Conservation (phyloP, 345 rosid genomes). For the sweet orange (Citrus sinensis) region DVS_A1.0 CM039163.1:46031501-46032000, state of each 20-base stretch:
- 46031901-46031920: not conserved
- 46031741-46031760: not conserved
- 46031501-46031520: conserved; percentile 8
- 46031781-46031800: too few relatives aligned
- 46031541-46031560: not conserved
- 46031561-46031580: not conserved
- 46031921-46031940: not conserved
- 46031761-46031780: not conserved
- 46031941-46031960: not conserved
- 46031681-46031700: not conserved
- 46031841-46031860: too few relatives aligned
- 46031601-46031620: not conserved
- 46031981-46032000: not conserved
- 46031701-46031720: not conserved
- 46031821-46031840: too few relatives aligned
- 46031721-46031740: not conserved
- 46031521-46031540: not conserved
- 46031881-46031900: too few relatives aligned
- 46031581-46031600: not conserved
- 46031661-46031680: too few relatives aligned
- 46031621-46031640: not conserved
- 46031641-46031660: not conserved
- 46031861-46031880: too few relatives aligned
- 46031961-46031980: not conserved
- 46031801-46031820: too few relatives aligned